Percentiles rank a stretch among this genome's conserved stretches.
Evolutionary conservation across 2,329 filamentous ascomycete species (phyloP).

Genomic region (Penicillium sp.): DNA sequence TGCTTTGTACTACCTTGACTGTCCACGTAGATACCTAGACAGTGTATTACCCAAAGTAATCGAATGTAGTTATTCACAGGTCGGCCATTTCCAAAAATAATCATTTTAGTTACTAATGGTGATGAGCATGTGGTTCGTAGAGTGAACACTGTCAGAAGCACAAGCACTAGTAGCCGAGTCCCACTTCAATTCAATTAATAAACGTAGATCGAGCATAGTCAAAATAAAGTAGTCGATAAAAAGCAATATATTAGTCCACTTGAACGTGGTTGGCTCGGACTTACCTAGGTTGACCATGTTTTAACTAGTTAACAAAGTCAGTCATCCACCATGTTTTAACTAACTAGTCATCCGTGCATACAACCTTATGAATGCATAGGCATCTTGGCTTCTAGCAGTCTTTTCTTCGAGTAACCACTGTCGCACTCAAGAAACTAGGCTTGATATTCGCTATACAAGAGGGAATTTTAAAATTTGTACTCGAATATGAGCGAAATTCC

Average conservation of each 20-base stretch:
- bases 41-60: too few species aligned
- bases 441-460: not conserved
- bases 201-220: not conserved
- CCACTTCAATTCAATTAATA: not conserved
- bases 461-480: not conserved
- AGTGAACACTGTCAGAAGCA: not conserved
- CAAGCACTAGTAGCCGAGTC: not conserved
- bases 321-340: not conserved
- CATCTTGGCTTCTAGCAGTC: not conserved
- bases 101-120: too few species aligned
- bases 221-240: not conserved
- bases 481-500: too few species aligned
- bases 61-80: too few species aligned
- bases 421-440: not conserved
- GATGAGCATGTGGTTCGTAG: too few species aligned
- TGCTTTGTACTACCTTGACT: too few species aligned
- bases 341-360: constrained; percentile 3
- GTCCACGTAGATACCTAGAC: too few species aligned
- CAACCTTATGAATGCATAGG: too few species aligned
- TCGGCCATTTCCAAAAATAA: too few species aligned
- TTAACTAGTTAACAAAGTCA: too few species aligned
- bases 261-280: constrained; percentile 3
- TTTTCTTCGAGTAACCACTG: not conserved
- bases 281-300: not conserved
- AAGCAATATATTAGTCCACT: not conserved